Base-by-base conservation (phyloP, 2,329 filamentous ascomycete species). In the Pestalotiopsis sp. region DNA sequence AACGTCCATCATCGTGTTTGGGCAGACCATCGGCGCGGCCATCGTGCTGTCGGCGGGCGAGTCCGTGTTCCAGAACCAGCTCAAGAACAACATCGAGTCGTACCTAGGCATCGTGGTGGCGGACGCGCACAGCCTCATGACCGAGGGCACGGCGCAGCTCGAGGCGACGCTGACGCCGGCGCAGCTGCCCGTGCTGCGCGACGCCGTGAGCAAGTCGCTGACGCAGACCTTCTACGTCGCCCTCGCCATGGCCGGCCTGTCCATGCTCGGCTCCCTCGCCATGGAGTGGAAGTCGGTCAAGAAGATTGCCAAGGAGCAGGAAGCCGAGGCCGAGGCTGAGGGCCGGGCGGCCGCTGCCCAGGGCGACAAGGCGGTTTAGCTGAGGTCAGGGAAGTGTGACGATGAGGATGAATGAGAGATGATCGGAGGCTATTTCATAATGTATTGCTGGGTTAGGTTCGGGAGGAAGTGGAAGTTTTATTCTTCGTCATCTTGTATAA, bases 261-360 rank as follows among this genome's bases (percentile, higher is more conserved):
- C 68, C 14, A 65, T 67, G 9, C 25, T 67, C 20, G 68, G 68
- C 13, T 66, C 65, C 17, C n/a, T 67, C 7, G 45, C 45, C 9
- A 69, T 69, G 68, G 68, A 69, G 39, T 67, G 66, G 68, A 60
- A 56, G 31, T 58, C 45, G n/a, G 65, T 66, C 27, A 66, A 66
- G 65, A 57, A 66, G 27, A 41, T 57, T 49, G 27, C 14, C 25
- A 20, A 62, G 59, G 27, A 36, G 11, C 57, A 59, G 20, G 20
- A 45, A 23, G 23, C n/a, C 6, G 52, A 45, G 39, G 38, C 36
- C 25, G 52, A 7, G n/a, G 36, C 39, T 1, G n/a, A 20, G 62
- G 38, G n/a, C 67, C 52, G 36, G 17, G 17, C 45, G 2, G 20
- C 45, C 9, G 23, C n/a, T 4, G 20, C 25, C 66, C 49, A 56